Evolutionary conservation across 306 rosid species (phyloP).

Genomic region (Cercis canadensis): DNA sequence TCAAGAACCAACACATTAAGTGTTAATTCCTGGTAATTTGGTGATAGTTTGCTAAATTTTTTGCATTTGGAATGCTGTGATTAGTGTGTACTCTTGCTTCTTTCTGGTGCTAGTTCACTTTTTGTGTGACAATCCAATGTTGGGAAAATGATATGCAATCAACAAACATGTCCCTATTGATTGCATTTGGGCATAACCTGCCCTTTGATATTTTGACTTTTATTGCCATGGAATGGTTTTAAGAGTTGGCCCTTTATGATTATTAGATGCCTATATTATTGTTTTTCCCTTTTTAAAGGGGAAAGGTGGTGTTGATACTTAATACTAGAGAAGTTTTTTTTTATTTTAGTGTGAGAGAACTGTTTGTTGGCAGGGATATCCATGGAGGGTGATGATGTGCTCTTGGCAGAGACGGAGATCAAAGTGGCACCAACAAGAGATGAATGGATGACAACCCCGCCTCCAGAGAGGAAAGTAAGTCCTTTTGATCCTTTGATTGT

Average conservation of each 20-base stretch:
- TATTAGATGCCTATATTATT: background rate
- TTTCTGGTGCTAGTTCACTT: slow-evolving; percentile 10
- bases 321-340: slow-evolving; percentile 30
- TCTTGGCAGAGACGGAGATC: slow-evolving; percentile 74
- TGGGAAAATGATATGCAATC: slow-evolving; percentile 18
- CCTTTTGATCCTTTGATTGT: slow-evolving; percentile 20
- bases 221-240: background rate
- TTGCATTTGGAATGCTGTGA: background rate
- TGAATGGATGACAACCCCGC: slow-evolving; percentile 95
- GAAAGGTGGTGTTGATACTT: background rate
- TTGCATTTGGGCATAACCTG: background rate
- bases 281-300: slow-evolving; percentile 17
- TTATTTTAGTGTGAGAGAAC: slow-evolving; percentile 38
- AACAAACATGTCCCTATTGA: slow-evolving; percentile 2
- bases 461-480: slow-evolving; percentile 87
- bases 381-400: slow-evolving; percentile 97
- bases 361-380: slow-evolving; percentile 73
- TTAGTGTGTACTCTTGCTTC: slow-evolving; percentile 12
- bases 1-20: background rate
- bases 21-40: slow-evolving; percentile 28
- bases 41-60: slow-evolving; percentile 13
- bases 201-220: background rate
- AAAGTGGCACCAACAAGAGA: slow-evolving; percentile 81
- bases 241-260: background rate
- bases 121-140: slow-evolving; percentile 5